Evolutionary conservation across 164 flowering plant species (phyloP).

Genomic region (Macadamia integrifolia): DNA sequence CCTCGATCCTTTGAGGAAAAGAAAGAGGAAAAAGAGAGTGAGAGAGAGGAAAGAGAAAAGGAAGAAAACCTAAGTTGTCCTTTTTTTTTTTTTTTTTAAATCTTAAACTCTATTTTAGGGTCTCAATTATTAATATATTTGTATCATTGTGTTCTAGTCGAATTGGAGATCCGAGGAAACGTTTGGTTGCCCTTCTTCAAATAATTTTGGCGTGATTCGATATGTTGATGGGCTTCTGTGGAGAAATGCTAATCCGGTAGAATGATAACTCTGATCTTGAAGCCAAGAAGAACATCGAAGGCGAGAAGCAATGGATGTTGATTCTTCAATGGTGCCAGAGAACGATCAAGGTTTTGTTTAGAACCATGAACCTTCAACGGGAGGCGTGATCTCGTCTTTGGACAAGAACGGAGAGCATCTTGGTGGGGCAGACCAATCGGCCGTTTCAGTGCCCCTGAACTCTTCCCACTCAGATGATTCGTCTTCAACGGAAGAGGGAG

Average conservation of each 20-base stretch:
- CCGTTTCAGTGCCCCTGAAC: constrained; percentile 6
- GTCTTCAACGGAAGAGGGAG: too few relatives aligned
- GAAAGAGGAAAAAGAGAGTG: not conserved
- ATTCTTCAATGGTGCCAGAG: constrained; percentile 53
- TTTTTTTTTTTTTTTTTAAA: not conserved
- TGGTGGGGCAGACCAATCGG: constrained; percentile 5
- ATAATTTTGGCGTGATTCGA: not conserved
- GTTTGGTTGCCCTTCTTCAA: constrained; percentile 3
- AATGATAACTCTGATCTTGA: constrained; percentile 34
- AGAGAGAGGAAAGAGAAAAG: constrained; percentile 9
- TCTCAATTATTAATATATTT: not conserved
- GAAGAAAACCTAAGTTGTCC: constrained; percentile 5
- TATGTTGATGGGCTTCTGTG: not conserved
- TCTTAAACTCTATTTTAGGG: too few relatives aligned
- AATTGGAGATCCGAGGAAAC: constrained; percentile 23
- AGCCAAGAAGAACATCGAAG: constrained; percentile 3
- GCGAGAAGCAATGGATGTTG: constrained; percentile 43
- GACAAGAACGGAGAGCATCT: constrained; percentile 13
- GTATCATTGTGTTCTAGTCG: not conserved
- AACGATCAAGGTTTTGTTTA: constrained; percentile 52
- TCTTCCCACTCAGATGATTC: too few relatives aligned
- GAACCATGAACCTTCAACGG: constrained; percentile 14
- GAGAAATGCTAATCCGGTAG: constrained; percentile 20
- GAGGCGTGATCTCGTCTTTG: constrained; percentile 6
- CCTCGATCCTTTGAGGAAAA: constrained; percentile 14